phyloP scores from a whole-genome alignment of 2,329 filamentous ascomycete species.

The Aspergillus intermedius region DNA sequence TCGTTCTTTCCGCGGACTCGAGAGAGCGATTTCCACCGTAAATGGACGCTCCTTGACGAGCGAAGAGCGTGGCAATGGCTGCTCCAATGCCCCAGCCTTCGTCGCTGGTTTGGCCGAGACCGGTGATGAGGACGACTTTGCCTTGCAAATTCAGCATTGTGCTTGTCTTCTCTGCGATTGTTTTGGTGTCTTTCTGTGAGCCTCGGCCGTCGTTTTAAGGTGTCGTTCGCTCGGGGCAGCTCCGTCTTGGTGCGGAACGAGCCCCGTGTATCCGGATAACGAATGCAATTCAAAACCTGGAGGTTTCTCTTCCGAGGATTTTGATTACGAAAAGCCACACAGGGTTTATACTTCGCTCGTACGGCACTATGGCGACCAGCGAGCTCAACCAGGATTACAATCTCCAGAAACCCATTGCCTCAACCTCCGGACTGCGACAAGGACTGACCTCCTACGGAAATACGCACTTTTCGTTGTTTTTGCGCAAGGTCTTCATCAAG shows the following conservation, averaged over 20 bases:
- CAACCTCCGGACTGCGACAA: conserved; percentile 53
- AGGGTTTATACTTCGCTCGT: neutral
- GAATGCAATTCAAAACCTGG: neutral
- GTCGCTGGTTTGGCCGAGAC: conserved; percentile 32
- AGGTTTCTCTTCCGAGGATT: neutral
- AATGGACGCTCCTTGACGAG: conserved; percentile 43
- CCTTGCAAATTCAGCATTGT: conserved; percentile 19
- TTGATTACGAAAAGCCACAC: neutral
- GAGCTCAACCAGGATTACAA: conserved; percentile 46
- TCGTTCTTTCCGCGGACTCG: conserved; percentile 35
- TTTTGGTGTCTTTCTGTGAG: neutral
- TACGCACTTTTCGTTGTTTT: conserved; percentile 66
- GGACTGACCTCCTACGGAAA: conserved; percentile 65
- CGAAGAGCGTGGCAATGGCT: conserved; percentile 44
- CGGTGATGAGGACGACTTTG: conserved; percentile 20
- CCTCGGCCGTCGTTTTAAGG: neutral
- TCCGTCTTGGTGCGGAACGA: neutral
- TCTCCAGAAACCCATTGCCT: conserved; percentile 48
- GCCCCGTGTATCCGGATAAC: neutral
- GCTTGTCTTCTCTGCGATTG: neutral
- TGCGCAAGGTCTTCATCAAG: conserved; percentile 72
- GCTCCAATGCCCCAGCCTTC: conserved; percentile 47
- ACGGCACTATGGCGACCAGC: neutral
- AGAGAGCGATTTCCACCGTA: conserved; percentile 48
- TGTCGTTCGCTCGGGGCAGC: neutral